Evolutionary conservation across 2,329 filamentous ascomycete species (phyloP), one percentile per base, ranked within the genome.

Genomic region (Podosphaera fusca): DNA sequence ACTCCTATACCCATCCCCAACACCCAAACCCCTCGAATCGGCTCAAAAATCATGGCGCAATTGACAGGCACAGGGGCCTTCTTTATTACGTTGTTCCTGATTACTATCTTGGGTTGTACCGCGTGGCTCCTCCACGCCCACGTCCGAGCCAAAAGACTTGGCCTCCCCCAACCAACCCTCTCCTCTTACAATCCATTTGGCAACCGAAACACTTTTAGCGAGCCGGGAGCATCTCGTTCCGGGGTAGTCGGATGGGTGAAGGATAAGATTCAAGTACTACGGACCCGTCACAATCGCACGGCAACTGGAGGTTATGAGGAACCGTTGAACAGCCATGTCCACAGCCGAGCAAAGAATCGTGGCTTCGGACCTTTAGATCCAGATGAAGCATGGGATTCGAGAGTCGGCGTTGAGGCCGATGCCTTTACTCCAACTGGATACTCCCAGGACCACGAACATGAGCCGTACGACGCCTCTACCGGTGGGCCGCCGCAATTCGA

Each of bases 381-480:
- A 1, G 87, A 94, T 67, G 85, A 89, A 65, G 85, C 86, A 1
- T 94, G 87, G 87, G 86, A 92, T 70, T 71, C 85, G 61, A 75
- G 85, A 59, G 85, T 94, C 3, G 85, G 84, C 58, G 75, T 80
- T 63, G 85, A 89, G 68, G 79, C 82, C 21, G 81, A 84, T 65
- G 71, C 70, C 10, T 81, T 82, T 66, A 78, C 77, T 1, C 70
- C 72, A 1, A 73, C 73, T 30, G 76, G 76, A 54, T 86, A 86
- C 54, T 86, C 86, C 68, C 86, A 90, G 67, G 84, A 87, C 70
- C 80, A 85, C 65, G 85, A 88, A 69, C 64, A 73, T 55, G 67
- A 69, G 55, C 68, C 49, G 69, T 71, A 58, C 75, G 78, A 66
- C 69, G 71, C 63, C 74, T 75, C 73, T 59, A 21, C 21, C 21